Base-by-base conservation (phyloP, 805 yeast species). In the Zygosaccharomyces siamensis region DNA sequence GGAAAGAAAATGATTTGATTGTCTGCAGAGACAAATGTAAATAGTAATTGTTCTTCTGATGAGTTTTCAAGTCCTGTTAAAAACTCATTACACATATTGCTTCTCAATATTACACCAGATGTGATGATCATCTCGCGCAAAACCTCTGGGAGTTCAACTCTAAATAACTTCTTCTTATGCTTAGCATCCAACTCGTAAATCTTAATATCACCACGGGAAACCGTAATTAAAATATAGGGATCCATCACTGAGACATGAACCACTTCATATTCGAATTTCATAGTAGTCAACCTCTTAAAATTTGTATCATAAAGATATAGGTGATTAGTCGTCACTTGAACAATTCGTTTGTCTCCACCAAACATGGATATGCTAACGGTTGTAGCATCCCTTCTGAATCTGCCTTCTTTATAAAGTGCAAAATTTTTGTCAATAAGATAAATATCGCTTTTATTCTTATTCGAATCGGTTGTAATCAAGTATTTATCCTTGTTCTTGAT, bases 1-100 rank as follows among this genome's bases (percentile, higher is more conserved):
- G 75, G 75, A 63, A 85, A 85, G 11, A 79, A 77, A 43, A 86
- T 77, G 16, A 86, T 70, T 62, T 89, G 76, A 58, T 85, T 86
- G 61, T 84, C 90, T 49, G 89, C 90, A 1, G 90, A 84, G 5
- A 84, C 86, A 41, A 83, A 76, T 39, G 86, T 73, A 56, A 84
- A 85, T 0, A 71, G 73, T 47, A 71, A 73, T 16, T 67, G 66
- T 14, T 61, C 63, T 16, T 58, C 63, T 2, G 43, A 53, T 40
- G 54, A 54, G 53, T 54, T 55, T 31, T 58, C 54, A 11, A 58
- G 31, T 21, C 63, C 57, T 5, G 54, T 35, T 39, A 67, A 64
- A 11, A 71, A 72, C 44, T 74, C 72, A 53, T 73, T 71, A 50
- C 80, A 64, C 52, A 80, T 58, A 6, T 72, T 63, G 26, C 78